Conservation (phyloP, 1,139 yeast species). For the Yamadazyma siamensis region DNA sequence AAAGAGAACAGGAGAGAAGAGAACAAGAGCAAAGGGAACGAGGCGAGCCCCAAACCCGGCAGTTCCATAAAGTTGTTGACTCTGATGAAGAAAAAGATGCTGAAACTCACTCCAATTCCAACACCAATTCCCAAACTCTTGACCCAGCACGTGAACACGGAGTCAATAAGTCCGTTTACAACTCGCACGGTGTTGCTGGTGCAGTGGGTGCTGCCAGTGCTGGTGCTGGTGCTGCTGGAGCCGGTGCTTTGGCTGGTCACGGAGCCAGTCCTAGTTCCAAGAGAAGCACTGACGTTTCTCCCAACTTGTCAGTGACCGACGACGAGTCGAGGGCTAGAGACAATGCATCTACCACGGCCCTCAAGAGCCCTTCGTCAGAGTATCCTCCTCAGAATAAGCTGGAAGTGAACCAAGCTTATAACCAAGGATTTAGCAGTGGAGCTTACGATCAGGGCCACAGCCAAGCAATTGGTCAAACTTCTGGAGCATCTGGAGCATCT, state of each 20-base stretch:
- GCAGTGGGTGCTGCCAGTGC: slow-evolving; percentile 6
- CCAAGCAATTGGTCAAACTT: neutral
- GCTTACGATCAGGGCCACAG: neutral
- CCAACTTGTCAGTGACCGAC: slow-evolving; percentile 8
- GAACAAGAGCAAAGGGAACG: slow-evolving; percentile 11
- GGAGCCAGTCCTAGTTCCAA: slow-evolving; percentile 1
- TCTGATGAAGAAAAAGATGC: slow-evolving; percentile 18
- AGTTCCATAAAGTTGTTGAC: too few relatives aligned
- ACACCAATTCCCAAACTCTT: slow-evolving; percentile 4
- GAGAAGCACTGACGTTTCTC: slow-evolving; percentile 7
- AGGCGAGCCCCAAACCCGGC: slow-evolving; percentile 2
- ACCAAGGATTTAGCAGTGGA: neutral
- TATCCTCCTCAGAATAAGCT: slow-evolving; percentile 11
- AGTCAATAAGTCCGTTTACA: slow-evolving; percentile 30
- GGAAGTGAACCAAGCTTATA: neutral
- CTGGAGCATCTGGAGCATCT: too few relatives aligned
- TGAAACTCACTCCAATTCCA: slow-evolving; percentile 3
- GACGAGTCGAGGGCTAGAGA: slow-evolving; percentile 3
- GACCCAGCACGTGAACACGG: slow-evolving; percentile 26
- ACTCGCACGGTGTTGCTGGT: slow-evolving; percentile 19
- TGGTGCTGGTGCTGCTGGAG: slow-evolving; percentile 9
- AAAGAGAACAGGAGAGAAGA: slow-evolving; percentile 6
- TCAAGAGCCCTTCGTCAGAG: slow-evolving; percentile 13
- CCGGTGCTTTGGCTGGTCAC: slow-evolving; percentile 6
- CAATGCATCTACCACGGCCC: slow-evolving; percentile 18